Base-by-base conservation (phyloP, 164 flowering plant species). In the Nymphaea thermarum region DNA sequence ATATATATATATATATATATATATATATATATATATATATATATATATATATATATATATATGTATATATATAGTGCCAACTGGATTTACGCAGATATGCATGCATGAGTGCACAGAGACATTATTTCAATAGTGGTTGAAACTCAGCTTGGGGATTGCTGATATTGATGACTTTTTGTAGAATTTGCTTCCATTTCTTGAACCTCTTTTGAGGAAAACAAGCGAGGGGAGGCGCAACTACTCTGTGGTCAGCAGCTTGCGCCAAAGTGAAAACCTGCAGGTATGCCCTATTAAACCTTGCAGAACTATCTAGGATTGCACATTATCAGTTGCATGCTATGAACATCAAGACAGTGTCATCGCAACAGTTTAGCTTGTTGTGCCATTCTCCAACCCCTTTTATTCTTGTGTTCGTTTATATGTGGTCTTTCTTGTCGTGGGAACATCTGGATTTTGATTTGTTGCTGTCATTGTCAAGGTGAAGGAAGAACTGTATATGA, bases 131-230 rank as follows among this genome's bases (percentile, higher is more conserved):
- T 25, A 25, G 36, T 25, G 36, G 36, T 25, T 25, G 36, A 25
- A 25, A 25, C 36, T 25, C 36, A 25, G 36, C 36, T 25, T 25
- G 36, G 36, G 36, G 36, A 25, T 25, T 25, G 36, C 36, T n/a
- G 8, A 17, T n/a, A n/a, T 61, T n/a, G 64, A 61, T 17, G 16
- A 6, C 8, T 2, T 61, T 61, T 61, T 61, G 64, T 61, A 95
- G 99, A 90, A 90, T 70, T 79, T 95, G 88, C 86, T 92, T 81
- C 87, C 97, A 47, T 95, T 95, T 82, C 91, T 95, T 73, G 96
- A 85, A 68, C 98, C 97, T n/a, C 94, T 95, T 68, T 65, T 95
- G 71, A 83, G 81, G 67, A 95, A 87, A 79, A 84, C 98, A 66
- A 84, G 99, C 77, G 98, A 91, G 80, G 93, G 87, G 12, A 79